A percentile compares a stretch with the other conserved stretches of the same genome.
phyloP scores from a whole-genome alignment of 176 grass and related monocot genomes.

The Cenchrus fungigraminus region DNA sequence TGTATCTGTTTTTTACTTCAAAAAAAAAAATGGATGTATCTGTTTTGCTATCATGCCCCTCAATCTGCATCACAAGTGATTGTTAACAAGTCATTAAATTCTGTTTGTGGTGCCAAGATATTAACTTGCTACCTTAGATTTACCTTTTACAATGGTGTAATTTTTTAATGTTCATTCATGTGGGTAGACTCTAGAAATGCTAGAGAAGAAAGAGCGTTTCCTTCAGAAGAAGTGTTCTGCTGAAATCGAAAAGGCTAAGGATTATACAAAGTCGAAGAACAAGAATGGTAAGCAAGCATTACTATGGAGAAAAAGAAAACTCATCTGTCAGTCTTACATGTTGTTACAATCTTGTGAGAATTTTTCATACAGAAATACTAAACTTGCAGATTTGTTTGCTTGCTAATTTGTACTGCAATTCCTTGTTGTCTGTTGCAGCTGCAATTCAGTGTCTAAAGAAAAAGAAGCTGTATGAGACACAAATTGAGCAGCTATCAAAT shows the following conservation, averaged over 20 bases:
- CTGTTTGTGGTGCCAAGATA: background rate
- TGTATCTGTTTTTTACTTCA: background rate
- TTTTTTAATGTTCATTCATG: background rate
- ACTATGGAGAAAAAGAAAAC: background rate
- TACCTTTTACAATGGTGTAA: background rate
- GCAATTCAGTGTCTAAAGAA: constrained; percentile 72
- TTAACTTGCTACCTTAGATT: constrained; percentile 33
- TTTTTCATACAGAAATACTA: background rate
- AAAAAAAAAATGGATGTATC: background rate
- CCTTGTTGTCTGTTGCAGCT: constrained; percentile 58
- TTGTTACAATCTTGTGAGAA: background rate
- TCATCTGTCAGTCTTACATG: background rate
- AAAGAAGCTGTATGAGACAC: constrained; percentile 72
- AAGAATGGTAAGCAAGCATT: constrained; percentile 55
- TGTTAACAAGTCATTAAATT: background rate
- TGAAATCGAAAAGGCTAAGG: constrained; percentile 73
- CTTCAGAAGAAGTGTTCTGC: constrained; percentile 64
- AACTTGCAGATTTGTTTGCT: background rate
- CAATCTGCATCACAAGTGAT: background rate
- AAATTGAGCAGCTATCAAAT: constrained; percentile 70
- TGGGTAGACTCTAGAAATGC: constrained; percentile 59
- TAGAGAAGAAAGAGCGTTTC: constrained; percentile 64
- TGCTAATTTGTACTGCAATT: background rate
- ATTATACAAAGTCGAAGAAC: constrained; percentile 72
- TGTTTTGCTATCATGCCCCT: background rate